Evolutionary conservation across 108 stramenopile species (phyloP).

Genomic region (Cylindrotheca closterium): DNA sequence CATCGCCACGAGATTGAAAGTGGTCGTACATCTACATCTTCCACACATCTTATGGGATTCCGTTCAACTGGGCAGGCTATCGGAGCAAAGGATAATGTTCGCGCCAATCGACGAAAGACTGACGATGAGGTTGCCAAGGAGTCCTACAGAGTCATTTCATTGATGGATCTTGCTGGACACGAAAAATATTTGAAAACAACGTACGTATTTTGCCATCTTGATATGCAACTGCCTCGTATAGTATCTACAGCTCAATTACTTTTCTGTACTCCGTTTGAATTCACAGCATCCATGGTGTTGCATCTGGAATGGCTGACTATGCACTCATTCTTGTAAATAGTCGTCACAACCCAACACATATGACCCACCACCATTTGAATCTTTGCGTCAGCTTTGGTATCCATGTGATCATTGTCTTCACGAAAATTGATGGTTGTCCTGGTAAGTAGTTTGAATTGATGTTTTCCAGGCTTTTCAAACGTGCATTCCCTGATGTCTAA

Average conservation of each 20-base stretch:
- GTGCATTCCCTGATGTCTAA: too few relatives aligned
- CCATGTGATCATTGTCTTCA: slow-evolving; percentile 90
- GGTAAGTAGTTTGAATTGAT: too few relatives aligned
- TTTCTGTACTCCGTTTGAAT: background rate
- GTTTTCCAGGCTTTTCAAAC: too few relatives aligned
- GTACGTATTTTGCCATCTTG: slow-evolving; percentile 18
- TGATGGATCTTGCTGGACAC: slow-evolving; percentile 98
- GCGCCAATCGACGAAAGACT: slow-evolving; percentile 70
- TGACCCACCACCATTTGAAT: slow-evolving; percentile 98
- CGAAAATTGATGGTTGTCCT: slow-evolving; percentile 98
- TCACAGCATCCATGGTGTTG: slow-evolving; percentile 90
- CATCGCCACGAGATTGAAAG: slow-evolving; percentile 98
- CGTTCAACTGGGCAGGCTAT: slow-evolving; percentile 76
- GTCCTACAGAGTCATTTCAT: slow-evolving; percentile 82
- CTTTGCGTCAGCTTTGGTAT: slow-evolving; percentile 95
- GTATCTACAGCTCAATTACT: background rate
- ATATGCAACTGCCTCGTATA: background rate
- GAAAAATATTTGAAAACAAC: slow-evolving; percentile 99
- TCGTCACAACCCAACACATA: slow-evolving; percentile 97
- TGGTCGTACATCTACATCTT: slow-evolving; percentile 94
- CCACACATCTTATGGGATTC: slow-evolving; percentile 93
- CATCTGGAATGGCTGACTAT: slow-evolving; percentile 94
- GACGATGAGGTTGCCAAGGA: slow-evolving; percentile 84
- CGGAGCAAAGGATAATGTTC: slow-evolving; percentile 58
- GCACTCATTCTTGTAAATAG: slow-evolving; percentile 93